phyloP scores from a whole-genome alignment of 2,329 filamentous ascomycete species.

The Clathrospora elynae region DNA sequence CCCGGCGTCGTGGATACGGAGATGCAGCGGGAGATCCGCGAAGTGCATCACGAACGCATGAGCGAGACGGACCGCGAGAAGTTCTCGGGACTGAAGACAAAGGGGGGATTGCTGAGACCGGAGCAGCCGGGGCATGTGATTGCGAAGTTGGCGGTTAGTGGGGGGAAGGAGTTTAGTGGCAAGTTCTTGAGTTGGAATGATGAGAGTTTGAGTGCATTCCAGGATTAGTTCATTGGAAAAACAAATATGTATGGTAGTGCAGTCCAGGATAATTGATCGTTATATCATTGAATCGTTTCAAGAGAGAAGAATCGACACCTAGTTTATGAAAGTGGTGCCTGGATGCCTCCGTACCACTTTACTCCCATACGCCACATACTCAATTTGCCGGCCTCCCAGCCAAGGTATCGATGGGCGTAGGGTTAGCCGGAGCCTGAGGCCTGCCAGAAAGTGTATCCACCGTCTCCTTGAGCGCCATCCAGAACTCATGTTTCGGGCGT shows the following conservation, averaged over 20 bases:
- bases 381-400: conserved; percentile 22
- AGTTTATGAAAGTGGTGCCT: no score
- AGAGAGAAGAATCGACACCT: conserved; percentile 12
- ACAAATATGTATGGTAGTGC: no score
- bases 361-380: no score
- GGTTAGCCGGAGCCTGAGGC: conserved; percentile 25
- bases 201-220: conserved; percentile 31
- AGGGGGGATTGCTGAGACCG: conserved; percentile 74
- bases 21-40: conserved; percentile 84
- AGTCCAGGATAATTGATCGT: conserved; percentile 2
- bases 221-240: conserved; percentile 23
- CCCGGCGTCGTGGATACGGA: conserved; percentile 86
- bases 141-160: conserved; percentile 71
- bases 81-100: conserved; percentile 72
- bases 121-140: conserved; percentile 88
- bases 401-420: conserved; percentile 26
- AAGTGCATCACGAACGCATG: conserved; percentile 68
- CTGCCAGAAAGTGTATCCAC: conserved; percentile 81
- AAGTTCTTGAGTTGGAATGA: conserved; percentile 65
- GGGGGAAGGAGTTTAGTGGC: conserved; percentile 71
- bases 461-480: conserved; percentile 77
- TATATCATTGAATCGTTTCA: conserved; percentile 4
- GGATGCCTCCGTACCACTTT: not conserved
- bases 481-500: conserved; percentile 82
- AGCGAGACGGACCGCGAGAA: conserved; percentile 62